These are phyloP conservation scores for Jaltomata sinuosa DNA, from an alignment of 257 asterid species.

Conservation along the genomic window DNA sequence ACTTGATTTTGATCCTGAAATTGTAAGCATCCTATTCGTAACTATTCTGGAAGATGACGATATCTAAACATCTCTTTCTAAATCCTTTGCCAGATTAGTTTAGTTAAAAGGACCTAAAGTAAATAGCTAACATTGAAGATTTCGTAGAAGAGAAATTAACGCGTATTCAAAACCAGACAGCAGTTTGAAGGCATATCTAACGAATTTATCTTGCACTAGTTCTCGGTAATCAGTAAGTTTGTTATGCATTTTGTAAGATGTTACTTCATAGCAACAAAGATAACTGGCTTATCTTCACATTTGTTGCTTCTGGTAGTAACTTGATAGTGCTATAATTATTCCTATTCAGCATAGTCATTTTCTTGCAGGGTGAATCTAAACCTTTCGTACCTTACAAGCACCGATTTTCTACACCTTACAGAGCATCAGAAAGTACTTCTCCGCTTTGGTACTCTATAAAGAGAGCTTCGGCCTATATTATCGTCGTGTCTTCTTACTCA, in stretches of 20 bases:
- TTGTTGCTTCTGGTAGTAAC: background rate
- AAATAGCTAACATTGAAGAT: background rate
- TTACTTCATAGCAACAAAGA: background rate
- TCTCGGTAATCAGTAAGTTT: background rate
- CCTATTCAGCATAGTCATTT: background rate
- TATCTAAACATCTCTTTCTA: background rate
- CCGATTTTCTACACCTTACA: constrained; percentile 32
- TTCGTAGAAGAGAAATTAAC: background rate
- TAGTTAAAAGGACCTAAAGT: background rate
- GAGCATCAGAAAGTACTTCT: constrained; percentile 46
- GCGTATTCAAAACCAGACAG: too few species aligned
- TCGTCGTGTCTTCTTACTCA: constrained; percentile 54
- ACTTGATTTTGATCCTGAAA: constrained; percentile 40
- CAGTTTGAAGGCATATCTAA: too few species aligned
- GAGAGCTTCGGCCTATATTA: constrained; percentile 65
- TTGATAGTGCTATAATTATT: background rate
- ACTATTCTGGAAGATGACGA: background rate
- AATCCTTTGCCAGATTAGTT: background rate
- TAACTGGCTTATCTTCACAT: background rate
- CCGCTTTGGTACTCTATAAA: constrained; percentile 63
- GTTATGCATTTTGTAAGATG: background rate
- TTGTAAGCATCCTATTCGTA: constrained; percentile 23
- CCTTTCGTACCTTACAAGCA: constrained; percentile 56
- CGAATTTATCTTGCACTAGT: background rate
- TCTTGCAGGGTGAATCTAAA: constrained; percentile 43